Evolutionary conservation across 2,329 filamentous ascomycete genomes (phyloP).

Genomic region (Penicillium palitans): DNA sequence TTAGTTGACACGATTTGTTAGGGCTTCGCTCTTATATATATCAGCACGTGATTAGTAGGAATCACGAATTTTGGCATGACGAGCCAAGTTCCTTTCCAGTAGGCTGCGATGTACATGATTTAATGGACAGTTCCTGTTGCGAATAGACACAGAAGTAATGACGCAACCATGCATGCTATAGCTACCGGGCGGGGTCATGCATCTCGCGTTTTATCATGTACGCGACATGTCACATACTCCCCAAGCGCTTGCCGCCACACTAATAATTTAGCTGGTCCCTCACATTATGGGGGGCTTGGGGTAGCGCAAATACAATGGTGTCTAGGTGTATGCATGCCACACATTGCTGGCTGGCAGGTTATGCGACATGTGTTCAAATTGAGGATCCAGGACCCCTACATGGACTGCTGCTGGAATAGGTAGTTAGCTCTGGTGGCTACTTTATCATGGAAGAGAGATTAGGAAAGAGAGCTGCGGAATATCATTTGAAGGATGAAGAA

Average conservation of each 20-base stretch:
- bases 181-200: background rate
- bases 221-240: background rate
- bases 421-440: background rate
- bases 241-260: background rate
- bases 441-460: background rate
- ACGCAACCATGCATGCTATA: background rate
- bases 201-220: slow-evolving; percentile 1
- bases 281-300: background rate
- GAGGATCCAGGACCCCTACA: too few species aligned
- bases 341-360: background rate
- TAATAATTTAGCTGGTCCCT: background rate
- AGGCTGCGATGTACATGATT: background rate
- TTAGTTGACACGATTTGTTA: slow-evolving; percentile 7
- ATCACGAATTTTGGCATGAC: background rate
- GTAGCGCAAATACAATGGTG: background rate
- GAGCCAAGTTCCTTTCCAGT: background rate
- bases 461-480: background rate
- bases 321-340: background rate
- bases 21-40: slow-evolving; percentile 2
- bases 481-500: background rate
- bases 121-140: background rate
- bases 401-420: background rate
- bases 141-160: background rate
- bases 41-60: background rate
- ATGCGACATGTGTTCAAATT: background rate